Evolutionary conservation across 495 filamentous ascomycete genomes (phyloP).

Genomic region (Cudoniella acicularis): DNA sequence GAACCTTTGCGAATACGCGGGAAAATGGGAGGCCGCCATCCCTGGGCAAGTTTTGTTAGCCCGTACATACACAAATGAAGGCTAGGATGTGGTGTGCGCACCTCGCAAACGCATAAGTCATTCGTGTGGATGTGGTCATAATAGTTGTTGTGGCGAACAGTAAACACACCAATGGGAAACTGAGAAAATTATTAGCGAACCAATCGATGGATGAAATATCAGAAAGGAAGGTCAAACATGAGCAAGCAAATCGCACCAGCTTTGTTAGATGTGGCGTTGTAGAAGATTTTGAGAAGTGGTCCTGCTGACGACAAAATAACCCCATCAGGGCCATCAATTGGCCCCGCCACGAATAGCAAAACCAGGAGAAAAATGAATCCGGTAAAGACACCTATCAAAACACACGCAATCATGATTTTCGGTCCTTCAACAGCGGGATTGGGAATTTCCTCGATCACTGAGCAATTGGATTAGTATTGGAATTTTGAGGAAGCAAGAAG

Average conservation of each 20-base stretch:
- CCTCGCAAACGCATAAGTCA: slow-evolving; percentile 69
- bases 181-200: no score
- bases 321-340: slow-evolving; percentile 41
- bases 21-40: slow-evolving; percentile 71
- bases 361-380: slow-evolving; percentile 60
- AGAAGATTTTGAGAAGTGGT: slow-evolving; percentile 67
- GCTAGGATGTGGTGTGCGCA: no score
- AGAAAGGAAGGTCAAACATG: slow-evolving; percentile 43
- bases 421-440: slow-evolving; percentile 33
- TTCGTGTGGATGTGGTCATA: slow-evolving; percentile 73
- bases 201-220: slow-evolving; percentile 27
- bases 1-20: slow-evolving; percentile 58
- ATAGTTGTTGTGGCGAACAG: slow-evolving; percentile 67
- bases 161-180: slow-evolving; percentile 67
- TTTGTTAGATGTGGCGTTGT: slow-evolving; percentile 61
- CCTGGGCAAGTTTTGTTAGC: no score
- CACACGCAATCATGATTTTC: slow-evolving; percentile 33
- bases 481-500: neutral
- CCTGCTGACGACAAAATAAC: slow-evolving; percentile 60
- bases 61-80: no score
- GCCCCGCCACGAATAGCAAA: slow-evolving; percentile 60
- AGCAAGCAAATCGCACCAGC: slow-evolving; percentile 65
- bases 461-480: neutral
- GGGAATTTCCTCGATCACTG: slow-evolving; percentile 48
- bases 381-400: slow-evolving; percentile 34